Evolutionary conservation across 768 basidiomycete species (phyloP), one percentile per base, ranked within the genome.

Genomic region (Xerocomus brunneocitrinus): DNA sequence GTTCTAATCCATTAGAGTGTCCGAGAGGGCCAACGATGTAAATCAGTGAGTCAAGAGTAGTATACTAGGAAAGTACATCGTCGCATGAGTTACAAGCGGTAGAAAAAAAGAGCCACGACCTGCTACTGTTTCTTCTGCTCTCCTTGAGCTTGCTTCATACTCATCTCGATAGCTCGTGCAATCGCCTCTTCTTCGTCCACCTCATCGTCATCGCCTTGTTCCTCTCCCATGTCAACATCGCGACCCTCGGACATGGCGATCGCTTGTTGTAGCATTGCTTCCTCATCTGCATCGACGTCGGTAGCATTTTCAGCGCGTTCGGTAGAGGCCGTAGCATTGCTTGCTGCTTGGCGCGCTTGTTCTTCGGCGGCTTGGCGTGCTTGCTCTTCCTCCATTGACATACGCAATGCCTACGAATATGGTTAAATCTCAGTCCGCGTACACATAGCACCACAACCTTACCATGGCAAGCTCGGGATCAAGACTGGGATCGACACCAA

Each of bases 391-490:
- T 95, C 91, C 80, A 98, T 84, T 1, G 95, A 98, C 90, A 98
- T 91, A 34, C 95, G 89, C 39, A 99, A 80, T 9, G 94, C 95
- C 95, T 97, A 59, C 8, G 38, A 40, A 16, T 22, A 39, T 28
- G 5, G 50, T 55, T 28, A 58, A 43, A 4, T 22, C 40, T 36
- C 31, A 39, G 22, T 40, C 22, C n/a, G 53, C 31, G 7, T 12
- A 45, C 5, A 39, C 31, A 19, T 31, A 39, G 19, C 50, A 34
- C 14, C 8, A 38, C 6, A 47, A 24, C 69, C 79, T 55, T 52
- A 92, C 95, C 92, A 98, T 93, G 2, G 97, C 95, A 44, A 99
- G 78, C 68, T 98, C 95, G 0, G 95, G 95, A 66, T 98, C 95
- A 55, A 98, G 77, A 67, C 84, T 91, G 4, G 97, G 95, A 70